Evolutionary conservation across 2,329 filamentous ascomycete genomes (phyloP).

Genomic region (Arthrocladium fulminans): DNA sequence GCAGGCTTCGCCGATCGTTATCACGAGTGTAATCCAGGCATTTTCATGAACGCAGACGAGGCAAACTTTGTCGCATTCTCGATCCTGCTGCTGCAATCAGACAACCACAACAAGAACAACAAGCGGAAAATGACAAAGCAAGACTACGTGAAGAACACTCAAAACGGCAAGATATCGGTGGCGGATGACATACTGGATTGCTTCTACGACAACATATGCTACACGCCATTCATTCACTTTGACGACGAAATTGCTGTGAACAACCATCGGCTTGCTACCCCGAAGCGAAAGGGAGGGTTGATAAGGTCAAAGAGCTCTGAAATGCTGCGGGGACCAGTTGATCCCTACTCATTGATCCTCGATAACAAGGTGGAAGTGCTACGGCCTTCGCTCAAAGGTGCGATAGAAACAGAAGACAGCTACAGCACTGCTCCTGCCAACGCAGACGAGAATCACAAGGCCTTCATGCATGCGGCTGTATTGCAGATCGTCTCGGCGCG

Average conservation of each 20-base stretch:
- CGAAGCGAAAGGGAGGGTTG: conserved; percentile 63
- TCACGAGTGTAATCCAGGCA: conserved; percentile 95
- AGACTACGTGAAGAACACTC: conserved; percentile 92
- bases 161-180: conserved; percentile 72
- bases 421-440: conserved; percentile 82
- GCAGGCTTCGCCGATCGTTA: conserved; percentile 94
- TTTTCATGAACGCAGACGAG: conserved; percentile 65
- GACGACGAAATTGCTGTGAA: conserved; percentile 82
- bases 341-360: conserved; percentile 89
- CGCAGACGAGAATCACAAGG: conserved; percentile 70
- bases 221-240: conserved; percentile 96
- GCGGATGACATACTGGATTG: conserved; percentile 80
- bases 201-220: conserved; percentile 97
- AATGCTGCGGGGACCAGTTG: conserved; percentile 72
- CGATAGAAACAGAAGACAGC: conserved; percentile 83
- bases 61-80: conserved; percentile 99
- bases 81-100: conserved; percentile 88
- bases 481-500: conserved; percentile 91
- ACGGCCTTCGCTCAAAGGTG: conserved; percentile 79
- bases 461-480: conserved; percentile 83
- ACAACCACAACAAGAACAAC: conserved; percentile 99
- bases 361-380: conserved; percentile 78
- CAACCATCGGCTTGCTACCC: conserved; percentile 60
- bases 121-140: conserved; percentile 97
- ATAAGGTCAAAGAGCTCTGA: conserved; percentile 59